Conservation (phyloP, 2,329 filamentous ascomycete genomes). For the Metarhizium humberi region DNA sequence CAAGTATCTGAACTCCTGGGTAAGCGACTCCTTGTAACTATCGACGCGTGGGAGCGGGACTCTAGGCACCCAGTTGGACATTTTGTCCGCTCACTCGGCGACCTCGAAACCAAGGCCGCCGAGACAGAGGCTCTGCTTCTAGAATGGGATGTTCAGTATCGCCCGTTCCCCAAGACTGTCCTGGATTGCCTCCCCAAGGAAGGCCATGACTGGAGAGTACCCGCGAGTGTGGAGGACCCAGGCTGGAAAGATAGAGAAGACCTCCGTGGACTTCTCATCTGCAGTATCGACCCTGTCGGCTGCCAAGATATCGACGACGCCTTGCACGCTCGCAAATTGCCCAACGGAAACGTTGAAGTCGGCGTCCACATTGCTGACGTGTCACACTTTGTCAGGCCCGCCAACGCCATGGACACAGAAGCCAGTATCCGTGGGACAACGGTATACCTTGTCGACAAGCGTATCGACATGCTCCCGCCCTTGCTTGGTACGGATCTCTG, state of each 20-base stretch:
- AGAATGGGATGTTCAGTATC: conserved; percentile 96
- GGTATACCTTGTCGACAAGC: conserved; percentile 96
- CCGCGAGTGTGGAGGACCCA: conserved; percentile 65
- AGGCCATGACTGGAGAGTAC: conserved; percentile 91
- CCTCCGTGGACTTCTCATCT: conserved; percentile 77
- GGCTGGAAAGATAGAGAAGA: conserved; percentile 84
- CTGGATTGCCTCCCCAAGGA: conserved; percentile 86
- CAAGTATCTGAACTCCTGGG: conserved; percentile 84
- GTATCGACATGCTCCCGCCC: conserved; percentile 98
- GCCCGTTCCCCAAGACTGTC: conserved; percentile 92
- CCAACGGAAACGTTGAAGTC: conserved; percentile 92
- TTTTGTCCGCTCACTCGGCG: conserved; percentile 85
- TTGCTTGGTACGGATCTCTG: conserved; percentile 93
- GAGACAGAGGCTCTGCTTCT: conserved; percentile 91
- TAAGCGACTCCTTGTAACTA: conserved; percentile 84
- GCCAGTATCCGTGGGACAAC: conserved; percentile 91
- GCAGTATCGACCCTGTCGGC: conserved; percentile 92
- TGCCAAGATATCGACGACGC: conserved; percentile 99
- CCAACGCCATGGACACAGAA: conserved; percentile 94
- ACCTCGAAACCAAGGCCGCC: conserved; percentile 92
- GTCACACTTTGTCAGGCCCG: conserved; percentile 97
- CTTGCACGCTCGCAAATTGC: conserved; percentile 72
- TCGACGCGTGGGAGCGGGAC: conserved; percentile 92
- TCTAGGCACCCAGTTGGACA: conserved; percentile 89
- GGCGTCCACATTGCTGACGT: conserved; percentile 98